Evolutionary conservation across 2,329 filamentous ascomycete genomes (phyloP), one percentile per base, ranked within the genome.

Genomic region (Clonostachys solani): DNA sequence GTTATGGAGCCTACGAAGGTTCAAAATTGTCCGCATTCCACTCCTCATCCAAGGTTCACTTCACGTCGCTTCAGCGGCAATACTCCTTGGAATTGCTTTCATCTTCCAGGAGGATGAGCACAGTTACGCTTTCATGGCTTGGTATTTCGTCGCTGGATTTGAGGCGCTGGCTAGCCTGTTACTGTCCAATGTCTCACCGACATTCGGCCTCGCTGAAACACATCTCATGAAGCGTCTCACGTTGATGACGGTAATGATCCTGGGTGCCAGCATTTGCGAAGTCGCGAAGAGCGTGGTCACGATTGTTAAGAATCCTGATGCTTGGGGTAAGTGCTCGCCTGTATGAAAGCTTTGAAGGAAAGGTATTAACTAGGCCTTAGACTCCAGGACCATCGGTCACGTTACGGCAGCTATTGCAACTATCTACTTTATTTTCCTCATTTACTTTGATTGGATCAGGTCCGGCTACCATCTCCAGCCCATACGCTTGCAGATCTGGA

Each of bases 251-350:
- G 69, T 86, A 43, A 84, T 86, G 50, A 81, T 87, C 47, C 75
- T 86, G 48, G 83, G 83, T 13, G 83, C 86, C 56, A 81, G 81
- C 45, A 78, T 83, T 15, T 82, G 85, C 37, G 75, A 78, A 16
- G 67, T 85, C 9, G 64, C 66, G 2, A 64, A 68, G 47, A 69
- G 69, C 35, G 77, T 85, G 16, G 77, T 75, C 37, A 75, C 69
- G 1, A 65, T 76, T 9, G 71, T 73, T 1, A 64, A 73, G 49
- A 63, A 62, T 23, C 65, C 67, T 2, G 63, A 67, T 44, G 56
- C 61, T 5, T 74, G 61, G 72, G 68, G 61, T 71, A 63, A 48
- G 58, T 53, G 5, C 7, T 6, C 8, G 4, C 19, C n/a, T 1
- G 23, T 9, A 29, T 29, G 23, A 29, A 10, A 19, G 18, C 18